Percentiles rank a stretch among this genome's conserved stretches.
Conservation (phyloP, 176 grass and related monocot species). For the Lolium multiflorum region DNA sequence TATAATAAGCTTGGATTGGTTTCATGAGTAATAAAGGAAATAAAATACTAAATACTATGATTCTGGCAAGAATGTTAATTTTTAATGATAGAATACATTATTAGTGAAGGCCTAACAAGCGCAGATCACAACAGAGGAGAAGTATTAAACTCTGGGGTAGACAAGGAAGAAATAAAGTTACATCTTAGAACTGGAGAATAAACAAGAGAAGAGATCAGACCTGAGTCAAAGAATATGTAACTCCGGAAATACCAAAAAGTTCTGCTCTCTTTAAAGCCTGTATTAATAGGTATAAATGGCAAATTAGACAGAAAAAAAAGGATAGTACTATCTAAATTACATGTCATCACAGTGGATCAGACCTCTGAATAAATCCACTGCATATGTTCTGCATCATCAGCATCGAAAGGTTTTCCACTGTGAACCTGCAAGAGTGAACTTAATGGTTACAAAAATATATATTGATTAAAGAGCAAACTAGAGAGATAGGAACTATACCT, state of each 20-base stretch:
- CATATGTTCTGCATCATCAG: slow-evolving; percentile 97
- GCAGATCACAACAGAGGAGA: slow-evolving; percentile 13
- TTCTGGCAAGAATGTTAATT: background rate
- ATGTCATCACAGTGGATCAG: slow-evolving; percentile 37
- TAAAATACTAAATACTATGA: background rate
- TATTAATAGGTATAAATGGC: slow-evolving; percentile 41
- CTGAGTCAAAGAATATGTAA: slow-evolving; percentile 98
- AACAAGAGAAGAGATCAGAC: slow-evolving; percentile 54
- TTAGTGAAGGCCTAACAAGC: slow-evolving; percentile 4
- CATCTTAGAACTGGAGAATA: slow-evolving; percentile 30
- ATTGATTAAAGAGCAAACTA: slow-evolving; percentile 18
- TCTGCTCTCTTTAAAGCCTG: slow-evolving; percentile 99
- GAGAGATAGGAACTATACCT: slow-evolving; percentile 62
- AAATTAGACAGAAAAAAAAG: slow-evolving; percentile 38
- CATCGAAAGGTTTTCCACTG: slow-evolving; percentile 91
- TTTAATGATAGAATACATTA: background rate
- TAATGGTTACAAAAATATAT: slow-evolving; percentile 7
- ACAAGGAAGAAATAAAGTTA: slow-evolving; percentile 31
- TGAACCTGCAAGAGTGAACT: slow-evolving; percentile 60
- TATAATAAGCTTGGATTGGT: slow-evolving; percentile 1
- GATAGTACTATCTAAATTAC: background rate
- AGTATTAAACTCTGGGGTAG: slow-evolving; percentile 20
- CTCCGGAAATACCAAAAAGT: slow-evolving; percentile 95
- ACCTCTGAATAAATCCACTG: slow-evolving; percentile 97
- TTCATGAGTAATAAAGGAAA: slow-evolving; percentile 20